These are phyloP conservation scores for Butyriboletus loyo DNA, from an alignment of 768 basidiomycete species.

Conservation along the genomic window DNA sequence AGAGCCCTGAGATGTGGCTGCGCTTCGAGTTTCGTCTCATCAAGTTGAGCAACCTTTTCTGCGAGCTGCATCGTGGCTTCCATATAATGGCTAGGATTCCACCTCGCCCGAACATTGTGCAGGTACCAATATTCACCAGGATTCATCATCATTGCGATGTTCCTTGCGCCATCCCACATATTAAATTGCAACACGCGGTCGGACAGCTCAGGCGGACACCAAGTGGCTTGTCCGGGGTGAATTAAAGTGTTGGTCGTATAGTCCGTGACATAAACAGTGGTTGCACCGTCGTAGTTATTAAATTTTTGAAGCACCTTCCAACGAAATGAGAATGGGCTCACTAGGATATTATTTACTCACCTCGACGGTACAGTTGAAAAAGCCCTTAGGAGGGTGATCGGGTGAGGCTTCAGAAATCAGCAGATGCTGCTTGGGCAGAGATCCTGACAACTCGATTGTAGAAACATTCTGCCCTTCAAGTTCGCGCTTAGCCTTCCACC, in stretches of 20 bases:
- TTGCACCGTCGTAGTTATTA: conserved; percentile 35
- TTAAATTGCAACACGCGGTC: conserved; percentile 50
- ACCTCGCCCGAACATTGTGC: conserved; percentile 48
- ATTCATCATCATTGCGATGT: conserved; percentile 41
- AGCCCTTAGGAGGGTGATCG: conserved; percentile 42
- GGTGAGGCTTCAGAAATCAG: conserved; percentile 52
- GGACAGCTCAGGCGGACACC: conserved; percentile 47
- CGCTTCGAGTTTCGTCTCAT: conserved; percentile 35
- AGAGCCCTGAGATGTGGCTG: conserved; percentile 45
- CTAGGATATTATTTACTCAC: conserved; percentile 32
- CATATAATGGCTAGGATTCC: conserved; percentile 37
- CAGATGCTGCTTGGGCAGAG: conserved; percentile 37
- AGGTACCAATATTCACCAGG: conserved; percentile 52
- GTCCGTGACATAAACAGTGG: conserved; percentile 62
- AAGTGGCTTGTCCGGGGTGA: conserved; percentile 35
- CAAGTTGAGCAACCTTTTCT: conserved; percentile 44
- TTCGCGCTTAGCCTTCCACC: conserved; percentile 44
- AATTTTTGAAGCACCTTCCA: conserved; percentile 49
- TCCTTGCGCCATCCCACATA: conserved; percentile 54
- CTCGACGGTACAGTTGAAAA: conserved; percentile 64
- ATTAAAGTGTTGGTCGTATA: conserved; percentile 48
- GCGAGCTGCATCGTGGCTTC: conserved; percentile 52
- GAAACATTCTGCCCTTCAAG: conserved; percentile 18
- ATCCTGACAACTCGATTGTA: conserved; percentile 8
- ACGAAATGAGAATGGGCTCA: not conserved